These are phyloP conservation scores for Nakazawaea ishiwadae DNA, from an alignment of 805 yeast genomes.

Conservation along the genomic window DNA sequence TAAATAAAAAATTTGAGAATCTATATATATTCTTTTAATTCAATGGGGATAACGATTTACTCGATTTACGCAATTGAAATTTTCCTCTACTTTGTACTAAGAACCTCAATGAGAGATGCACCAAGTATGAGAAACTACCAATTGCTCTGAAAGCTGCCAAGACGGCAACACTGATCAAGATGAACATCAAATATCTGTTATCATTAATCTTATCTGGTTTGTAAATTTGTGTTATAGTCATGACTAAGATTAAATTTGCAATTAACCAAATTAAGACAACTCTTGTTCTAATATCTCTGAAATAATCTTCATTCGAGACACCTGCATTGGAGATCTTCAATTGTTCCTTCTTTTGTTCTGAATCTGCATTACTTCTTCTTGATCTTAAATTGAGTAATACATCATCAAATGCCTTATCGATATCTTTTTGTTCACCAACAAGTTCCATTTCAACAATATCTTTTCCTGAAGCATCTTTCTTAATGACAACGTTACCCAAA, in stretches of 20 bases:
- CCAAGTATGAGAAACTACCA: slow-evolving; percentile 73
- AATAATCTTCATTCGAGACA: slow-evolving; percentile 63
- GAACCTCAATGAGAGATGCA: slow-evolving; percentile 30
- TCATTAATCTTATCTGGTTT: slow-evolving; percentile 57
- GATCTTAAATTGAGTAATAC: slow-evolving; percentile 69
- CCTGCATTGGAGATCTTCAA: slow-evolving; percentile 29
- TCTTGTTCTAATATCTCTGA: slow-evolving; percentile 89
- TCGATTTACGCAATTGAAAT: slow-evolving; percentile 1
- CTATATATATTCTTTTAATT: no score
- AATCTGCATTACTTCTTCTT: slow-evolving; percentile 53
- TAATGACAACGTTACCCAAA: slow-evolving; percentile 77
- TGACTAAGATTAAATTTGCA: slow-evolving; percentile 71
- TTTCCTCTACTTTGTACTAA: slow-evolving; percentile 8
- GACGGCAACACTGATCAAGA: slow-evolving; percentile 89
- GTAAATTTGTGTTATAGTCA: slow-evolving; percentile 85
- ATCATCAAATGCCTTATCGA: slow-evolving; percentile 77
- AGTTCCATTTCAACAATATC: slow-evolving; percentile 81
- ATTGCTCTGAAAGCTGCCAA: slow-evolving; percentile 76
- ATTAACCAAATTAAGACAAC: slow-evolving; percentile 96
- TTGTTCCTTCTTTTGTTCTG: slow-evolving; percentile 32
- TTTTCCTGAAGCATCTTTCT: slow-evolving; percentile 74
- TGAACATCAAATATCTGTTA: slow-evolving; percentile 76
- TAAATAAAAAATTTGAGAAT: no score
- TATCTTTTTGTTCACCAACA: slow-evolving; percentile 64
- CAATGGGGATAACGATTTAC: neutral